phyloP scores from a whole-genome alignment of 106 monocot species.

The Narthecium ossifragum region DNA sequence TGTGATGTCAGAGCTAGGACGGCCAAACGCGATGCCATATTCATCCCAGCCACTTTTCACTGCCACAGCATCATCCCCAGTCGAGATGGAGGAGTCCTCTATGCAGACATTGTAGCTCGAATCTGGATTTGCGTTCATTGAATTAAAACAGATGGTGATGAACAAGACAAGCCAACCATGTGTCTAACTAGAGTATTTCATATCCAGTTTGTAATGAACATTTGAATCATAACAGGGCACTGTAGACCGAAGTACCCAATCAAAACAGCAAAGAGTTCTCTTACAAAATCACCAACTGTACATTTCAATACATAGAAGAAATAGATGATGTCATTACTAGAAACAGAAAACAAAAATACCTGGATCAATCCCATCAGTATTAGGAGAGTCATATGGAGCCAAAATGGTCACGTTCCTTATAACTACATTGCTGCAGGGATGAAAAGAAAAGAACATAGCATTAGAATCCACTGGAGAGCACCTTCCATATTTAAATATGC shows the following conservation, averaged over 20 bases:
- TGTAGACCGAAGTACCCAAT: no score
- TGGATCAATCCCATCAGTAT: constrained; percentile 56
- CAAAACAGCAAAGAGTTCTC: no score
- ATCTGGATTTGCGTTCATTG: constrained; percentile 30
- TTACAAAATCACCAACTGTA: no score
- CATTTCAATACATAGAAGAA: no score
- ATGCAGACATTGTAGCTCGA: constrained; percentile 64
- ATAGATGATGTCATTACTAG: no score
- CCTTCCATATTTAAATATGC: no score
- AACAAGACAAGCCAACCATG: not conserved
- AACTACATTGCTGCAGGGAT: constrained; percentile 37
- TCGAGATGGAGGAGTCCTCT: constrained; percentile 61
- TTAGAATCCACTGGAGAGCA: not conserved
- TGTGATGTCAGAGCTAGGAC: constrained; percentile 40
- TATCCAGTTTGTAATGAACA: not conserved
- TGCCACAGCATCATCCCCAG: constrained; percentile 52
- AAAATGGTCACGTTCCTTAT: constrained; percentile 31
- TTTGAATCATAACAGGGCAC: no score
- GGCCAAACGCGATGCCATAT: constrained; percentile 56
- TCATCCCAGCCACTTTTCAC: constrained; percentile 80
- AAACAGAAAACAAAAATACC: constrained; percentile 26
- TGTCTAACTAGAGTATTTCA: no score
- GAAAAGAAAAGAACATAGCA: not conserved
- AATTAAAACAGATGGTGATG: not conserved
- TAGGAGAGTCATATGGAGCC: constrained; percentile 47